These are phyloP conservation scores for Syzygium oleosum DNA, from an alignment of 345 rosid species.

Conservation along the genomic window DNA sequence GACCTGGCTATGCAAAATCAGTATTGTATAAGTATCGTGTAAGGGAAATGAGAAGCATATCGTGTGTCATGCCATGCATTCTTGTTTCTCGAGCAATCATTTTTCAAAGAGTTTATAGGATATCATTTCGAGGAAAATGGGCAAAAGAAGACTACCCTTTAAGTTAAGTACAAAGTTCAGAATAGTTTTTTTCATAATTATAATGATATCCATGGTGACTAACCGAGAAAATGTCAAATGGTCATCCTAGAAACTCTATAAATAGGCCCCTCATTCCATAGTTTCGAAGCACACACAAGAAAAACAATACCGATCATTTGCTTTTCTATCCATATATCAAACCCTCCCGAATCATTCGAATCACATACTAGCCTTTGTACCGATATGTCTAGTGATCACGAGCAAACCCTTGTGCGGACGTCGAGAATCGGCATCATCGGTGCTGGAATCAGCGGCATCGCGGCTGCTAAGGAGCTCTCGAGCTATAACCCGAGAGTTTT, in stretches of 20 bases:
- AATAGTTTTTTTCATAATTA: neutral
- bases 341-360: neutral
- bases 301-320: neutral
- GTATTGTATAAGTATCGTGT: neutral
- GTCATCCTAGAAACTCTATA: neutral
- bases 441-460: conserved; percentile 86
- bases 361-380: neutral
- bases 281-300: neutral
- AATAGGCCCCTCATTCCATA: neutral
- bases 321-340: neutral
- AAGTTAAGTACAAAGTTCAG: neutral
- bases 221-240: neutral
- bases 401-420: neutral
- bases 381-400: neutral
- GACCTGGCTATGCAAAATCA: neutral
- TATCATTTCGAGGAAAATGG: neutral
- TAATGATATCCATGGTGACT: neutral
- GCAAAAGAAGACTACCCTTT: neutral
- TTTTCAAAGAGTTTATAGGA: neutral
- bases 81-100: neutral
- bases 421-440: conserved; percentile 63
- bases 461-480: conserved; percentile 64
- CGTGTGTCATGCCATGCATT: neutral
- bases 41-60: neutral
- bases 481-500: conserved; percentile 55